Conservation (phyloP, 2,329 filamentous ascomycete genomes). For the Cladosporium sp. region DNA sequence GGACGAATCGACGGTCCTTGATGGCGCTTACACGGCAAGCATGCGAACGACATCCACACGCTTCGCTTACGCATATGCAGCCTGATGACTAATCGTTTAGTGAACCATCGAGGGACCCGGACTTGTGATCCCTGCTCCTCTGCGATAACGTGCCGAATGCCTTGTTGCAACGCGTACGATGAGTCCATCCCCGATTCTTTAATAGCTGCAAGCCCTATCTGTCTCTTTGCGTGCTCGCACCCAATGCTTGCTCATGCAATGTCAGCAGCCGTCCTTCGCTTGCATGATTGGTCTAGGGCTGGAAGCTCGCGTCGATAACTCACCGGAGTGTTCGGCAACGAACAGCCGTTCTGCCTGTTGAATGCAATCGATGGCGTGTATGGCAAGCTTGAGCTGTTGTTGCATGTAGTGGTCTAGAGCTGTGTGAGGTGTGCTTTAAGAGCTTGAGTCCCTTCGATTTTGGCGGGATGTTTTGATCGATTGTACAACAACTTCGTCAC, state of each 20-base stretch:
- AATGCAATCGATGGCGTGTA: neutral
- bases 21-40: too few relatives aligned
- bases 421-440: neutral
- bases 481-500: neutral
- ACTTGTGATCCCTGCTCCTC: too few relatives aligned
- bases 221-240: neutral
- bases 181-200: neutral
- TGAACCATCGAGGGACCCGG: neutral
- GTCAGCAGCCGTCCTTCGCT: neutral
- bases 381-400: neutral
- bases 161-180: neutral
- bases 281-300: neutral
- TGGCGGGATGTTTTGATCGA: neutral
- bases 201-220: neutral
- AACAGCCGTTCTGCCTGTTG: neutral
- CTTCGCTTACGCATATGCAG: neutral
- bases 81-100: neutral
- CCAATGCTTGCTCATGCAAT: neutral
- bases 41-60: neutral
- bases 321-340: neutral
- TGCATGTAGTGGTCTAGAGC: neutral
- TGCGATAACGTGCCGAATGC: neutral
- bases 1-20: neutral
- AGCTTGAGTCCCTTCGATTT: neutral
- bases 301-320: neutral